Conservation (phyloP, 2,329 filamentous ascomycete species). For the Fusarium vanettenii region DNA sequence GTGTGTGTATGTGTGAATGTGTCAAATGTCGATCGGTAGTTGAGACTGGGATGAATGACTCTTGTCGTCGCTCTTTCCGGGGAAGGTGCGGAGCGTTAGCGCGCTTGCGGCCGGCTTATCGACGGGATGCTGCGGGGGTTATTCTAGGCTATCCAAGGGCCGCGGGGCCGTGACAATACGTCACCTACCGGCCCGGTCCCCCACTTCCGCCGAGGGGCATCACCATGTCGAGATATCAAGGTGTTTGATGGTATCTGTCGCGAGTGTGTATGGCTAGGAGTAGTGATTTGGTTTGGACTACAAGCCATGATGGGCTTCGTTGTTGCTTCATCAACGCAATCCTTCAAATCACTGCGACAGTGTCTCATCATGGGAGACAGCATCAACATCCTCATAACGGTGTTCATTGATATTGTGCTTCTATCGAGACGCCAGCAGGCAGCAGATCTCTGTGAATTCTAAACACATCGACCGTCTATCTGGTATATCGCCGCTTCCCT, state of each 20-base stretch:
- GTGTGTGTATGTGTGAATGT: neutral
- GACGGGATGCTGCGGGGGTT: slow-evolving; percentile 3
- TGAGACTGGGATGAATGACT: slow-evolving; percentile 26
- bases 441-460: slow-evolving; percentile 27
- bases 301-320: neutral
- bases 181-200: slow-evolving; percentile 29
- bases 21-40: neutral
- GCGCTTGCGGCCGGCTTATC: slow-evolving; percentile 36
- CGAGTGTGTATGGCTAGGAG: neutral
- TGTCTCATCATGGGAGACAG: neutral
- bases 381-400: neutral
- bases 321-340: neutral
- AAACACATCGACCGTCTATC: slow-evolving; percentile 10
- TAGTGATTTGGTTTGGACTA: too few species aligned
- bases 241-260: neutral
- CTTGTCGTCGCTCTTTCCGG: slow-evolving; percentile 20
- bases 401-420: slow-evolving; percentile 6
- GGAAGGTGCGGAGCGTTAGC: slow-evolving; percentile 13
- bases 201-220: slow-evolving; percentile 5
- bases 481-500: neutral
- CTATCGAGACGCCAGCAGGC: slow-evolving; percentile 11
- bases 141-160: slow-evolving; percentile 23
- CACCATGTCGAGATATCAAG: neutral
- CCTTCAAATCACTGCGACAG: neutral
- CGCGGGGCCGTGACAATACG: slow-evolving; percentile 18